Evolutionary conservation across 371 early-diverging fungal species (phyloP), one percentile per base, ranked within the genome.

Genomic region (Actinomortierella ambigua): DNA sequence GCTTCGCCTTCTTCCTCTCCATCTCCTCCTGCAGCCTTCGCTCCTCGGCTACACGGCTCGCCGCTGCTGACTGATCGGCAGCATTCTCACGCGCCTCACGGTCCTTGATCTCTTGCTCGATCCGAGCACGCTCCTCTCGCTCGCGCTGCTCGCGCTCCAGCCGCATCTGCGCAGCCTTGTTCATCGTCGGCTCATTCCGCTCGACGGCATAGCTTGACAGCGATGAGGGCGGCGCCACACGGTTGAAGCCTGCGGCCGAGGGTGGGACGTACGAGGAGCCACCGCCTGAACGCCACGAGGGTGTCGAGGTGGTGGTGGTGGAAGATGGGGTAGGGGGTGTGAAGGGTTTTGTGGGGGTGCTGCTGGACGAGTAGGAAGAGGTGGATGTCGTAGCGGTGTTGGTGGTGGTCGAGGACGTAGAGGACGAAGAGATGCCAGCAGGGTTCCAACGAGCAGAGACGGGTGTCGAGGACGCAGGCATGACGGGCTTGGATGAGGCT

Each of bases 101-200:
- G 39, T 71, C 76, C 40, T 65, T 66, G 27, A 66, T 68, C 61
- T 81, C 79, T 22, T 73, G 62, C 58, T 79, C 61, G 51, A 69
- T 68, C 26, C 68, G 53, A 29, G 68, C 79, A n/a, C 68, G 59
- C 18, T 77, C 77, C 57, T 86, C 87, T 23, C 83, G 80, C 29
- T 86, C 86, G 34, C 82, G 82, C 7, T 78, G 79, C 68, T 86
- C 85, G 41, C 79, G 79, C 56, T 69, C 77, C 47, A 65, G 23
- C n/a, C 68, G 65, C 20, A 73, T 63, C 57, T 69, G 69, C 11
- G 64, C 75, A 8, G 63, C 73, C 53, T 77, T 66, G 60, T 66
- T 68, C 43, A 71, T 55, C 6, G 50, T 55, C 14, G 75, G 75
- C 40, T 73, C 75, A 27, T 55, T 55, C 9, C 66, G 73, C 0